Conservation (phyloP, 306 rosid genomes). For the Citrullus amarus region DNA sequence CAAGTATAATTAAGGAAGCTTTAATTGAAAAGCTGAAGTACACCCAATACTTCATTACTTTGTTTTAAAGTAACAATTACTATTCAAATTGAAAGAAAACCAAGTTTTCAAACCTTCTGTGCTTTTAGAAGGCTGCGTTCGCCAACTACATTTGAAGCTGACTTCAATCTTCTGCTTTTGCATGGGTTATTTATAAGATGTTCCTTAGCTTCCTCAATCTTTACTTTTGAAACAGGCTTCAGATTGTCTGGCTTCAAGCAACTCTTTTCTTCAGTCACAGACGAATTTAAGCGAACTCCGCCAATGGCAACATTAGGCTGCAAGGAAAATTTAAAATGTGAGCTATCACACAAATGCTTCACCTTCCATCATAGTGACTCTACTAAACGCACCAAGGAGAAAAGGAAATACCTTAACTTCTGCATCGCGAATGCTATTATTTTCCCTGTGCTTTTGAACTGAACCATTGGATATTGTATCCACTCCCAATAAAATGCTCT, state of each 20-base stretch:
- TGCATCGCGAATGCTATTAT: not conserved
- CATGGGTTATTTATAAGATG: constrained; percentile 12
- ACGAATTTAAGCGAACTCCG: constrained; percentile 10
- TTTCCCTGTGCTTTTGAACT: constrained; percentile 7
- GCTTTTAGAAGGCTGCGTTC: constrained; percentile 16
- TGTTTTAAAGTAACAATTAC: not conserved
- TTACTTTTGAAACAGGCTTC: constrained; percentile 15
- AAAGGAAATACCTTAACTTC: constrained; percentile 10
- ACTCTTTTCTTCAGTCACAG: constrained; percentile 9
- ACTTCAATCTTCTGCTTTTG: constrained; percentile 17
- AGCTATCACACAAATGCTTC: not conserved
- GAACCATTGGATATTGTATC: constrained; percentile 4
- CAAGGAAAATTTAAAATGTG: not conserved
- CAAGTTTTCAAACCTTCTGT: constrained; percentile 27
- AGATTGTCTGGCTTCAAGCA: constrained; percentile 14
- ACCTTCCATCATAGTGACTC: not conserved
- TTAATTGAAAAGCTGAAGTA: not conserved
- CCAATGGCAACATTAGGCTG: constrained; percentile 17
- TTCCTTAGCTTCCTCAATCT: constrained; percentile 23
- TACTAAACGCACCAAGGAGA: not conserved
- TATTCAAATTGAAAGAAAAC: not conserved
- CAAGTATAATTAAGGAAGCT: not conserved
- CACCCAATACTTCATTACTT: not conserved
- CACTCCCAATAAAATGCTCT: not conserved
- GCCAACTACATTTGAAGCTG: constrained; percentile 16